Base-by-base conservation (phyloP, 139 green algal species). In the Chlamydomonas schloesseri region DNA sequence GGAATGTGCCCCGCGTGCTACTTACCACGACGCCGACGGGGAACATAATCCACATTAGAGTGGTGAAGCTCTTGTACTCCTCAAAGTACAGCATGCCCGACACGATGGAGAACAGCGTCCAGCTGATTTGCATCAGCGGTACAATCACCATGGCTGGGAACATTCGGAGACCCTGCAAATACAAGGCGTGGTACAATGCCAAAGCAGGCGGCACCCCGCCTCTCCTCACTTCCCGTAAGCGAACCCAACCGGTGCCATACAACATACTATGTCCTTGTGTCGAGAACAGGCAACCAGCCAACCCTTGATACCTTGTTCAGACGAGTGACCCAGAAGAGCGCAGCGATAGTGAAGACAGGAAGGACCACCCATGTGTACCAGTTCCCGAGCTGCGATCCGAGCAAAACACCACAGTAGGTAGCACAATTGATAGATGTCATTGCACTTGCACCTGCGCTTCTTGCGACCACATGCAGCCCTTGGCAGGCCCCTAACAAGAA, bases 101-200 rank as follows among this genome's bases (percentile, higher is more conserved):
- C 18, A 97, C 57, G 53, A 98, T 95, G 73, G 86, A 94, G 76
- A 97, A 96, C 18, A 98, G 84, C 20, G 95, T 95, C 96, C 96
- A 98, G 34, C 83, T 88, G 84, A 98, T 97, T 58, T 98, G 95
- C 78, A 98, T 91, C 28, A 93, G 90, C 11, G 96, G 96, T 81
- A 98, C 95, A 69, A 98, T 98, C 67, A 97, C 81, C 68, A 96
- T 93, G 24, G 94, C 92, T 8, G 93, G 93, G 79, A 97, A 98
- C 31, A 97, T 87, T 46, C 81, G 82, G 72, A 98, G 88, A 4
- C 89, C 96, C 92, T 97, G 89, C 68, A 75, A 10, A 6, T 10
- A 53, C 26, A 36, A 34, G 15, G 57, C 11, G 57, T 4, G 57
- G n/a, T n/a, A n/a, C n/a, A n/a, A n/a, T n/a, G n/a, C n/a, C n/a